Conservation (phyloP, 371 early-diverging fungal genomes). For the Syncephalastrum racemosum region DNA sequence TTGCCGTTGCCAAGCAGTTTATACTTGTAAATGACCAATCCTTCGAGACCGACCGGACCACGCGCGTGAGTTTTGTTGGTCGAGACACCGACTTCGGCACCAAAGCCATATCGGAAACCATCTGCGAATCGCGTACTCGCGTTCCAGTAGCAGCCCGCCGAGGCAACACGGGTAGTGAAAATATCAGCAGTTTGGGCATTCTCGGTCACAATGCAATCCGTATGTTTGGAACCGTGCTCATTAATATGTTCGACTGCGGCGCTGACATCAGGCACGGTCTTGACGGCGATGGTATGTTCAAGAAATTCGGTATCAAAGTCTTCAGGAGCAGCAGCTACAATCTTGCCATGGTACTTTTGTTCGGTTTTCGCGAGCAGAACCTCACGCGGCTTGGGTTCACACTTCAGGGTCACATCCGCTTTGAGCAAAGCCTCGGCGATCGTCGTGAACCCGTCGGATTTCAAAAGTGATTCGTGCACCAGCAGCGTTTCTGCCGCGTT, state of each 20-base stretch:
- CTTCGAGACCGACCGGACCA: slow-evolving; percentile 96
- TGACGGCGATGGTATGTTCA: slow-evolving; percentile 82
- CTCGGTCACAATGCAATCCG: slow-evolving; percentile 91
- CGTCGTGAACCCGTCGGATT: slow-evolving; percentile 40
- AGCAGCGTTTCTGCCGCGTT: slow-evolving; percentile 92
- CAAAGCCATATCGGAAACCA: slow-evolving; percentile 97
- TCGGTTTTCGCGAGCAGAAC: slow-evolving; percentile 19
- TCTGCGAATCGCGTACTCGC: slow-evolving; percentile 96
- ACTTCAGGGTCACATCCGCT: slow-evolving; percentile 63
- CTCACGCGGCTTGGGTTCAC: slow-evolving; percentile 42
- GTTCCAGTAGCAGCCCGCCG: slow-evolving; percentile 98
- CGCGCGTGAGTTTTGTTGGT: slow-evolving; percentile 98
- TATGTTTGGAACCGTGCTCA: slow-evolving; percentile 91
- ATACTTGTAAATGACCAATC: slow-evolving; percentile 96
- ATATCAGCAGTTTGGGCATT: slow-evolving; percentile 65
- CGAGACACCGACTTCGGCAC: slow-evolving; percentile 94
- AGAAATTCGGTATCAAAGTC: slow-evolving; percentile 92
- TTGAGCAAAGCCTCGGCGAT: slow-evolving; percentile 58
- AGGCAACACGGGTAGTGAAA: slow-evolving; percentile 91
- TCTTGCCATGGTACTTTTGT: slow-evolving; percentile 17
- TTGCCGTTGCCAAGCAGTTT: slow-evolving; percentile 91
- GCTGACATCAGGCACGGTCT: slow-evolving; percentile 70
- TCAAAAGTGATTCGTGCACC: slow-evolving; percentile 66
- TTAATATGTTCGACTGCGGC: slow-evolving; percentile 92
- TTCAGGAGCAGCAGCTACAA: slow-evolving; percentile 34